phyloP scores from a whole-genome alignment of 1,284 basidiomycete genomes.

The Cryptococcus sp. region DNA sequence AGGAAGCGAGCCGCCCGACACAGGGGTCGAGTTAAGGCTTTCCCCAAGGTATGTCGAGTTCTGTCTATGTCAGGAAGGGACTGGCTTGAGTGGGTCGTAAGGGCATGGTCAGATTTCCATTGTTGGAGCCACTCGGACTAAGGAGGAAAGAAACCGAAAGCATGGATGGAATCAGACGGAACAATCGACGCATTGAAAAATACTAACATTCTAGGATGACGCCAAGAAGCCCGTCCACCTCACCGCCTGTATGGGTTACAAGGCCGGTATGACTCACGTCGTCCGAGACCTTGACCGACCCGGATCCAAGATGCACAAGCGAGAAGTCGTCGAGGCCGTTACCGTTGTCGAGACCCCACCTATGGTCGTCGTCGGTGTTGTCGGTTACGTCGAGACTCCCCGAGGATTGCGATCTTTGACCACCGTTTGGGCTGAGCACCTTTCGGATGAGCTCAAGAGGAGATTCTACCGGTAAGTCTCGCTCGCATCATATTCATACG shows the following conservation, averaged over 20 bases:
- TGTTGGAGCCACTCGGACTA: not conserved
- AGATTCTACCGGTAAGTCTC: slow-evolving; percentile 84
- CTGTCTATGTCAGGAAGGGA: not conserved
- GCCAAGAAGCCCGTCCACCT: slow-evolving; percentile 98
- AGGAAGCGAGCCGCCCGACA: slow-evolving; percentile 92
- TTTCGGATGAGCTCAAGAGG: slow-evolving; percentile 84
- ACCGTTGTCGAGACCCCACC: slow-evolving; percentile 96
- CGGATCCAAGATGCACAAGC: slow-evolving; percentile 99
- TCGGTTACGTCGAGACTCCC: slow-evolving; percentile 99
- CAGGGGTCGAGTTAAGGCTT: slow-evolving; percentile 96
- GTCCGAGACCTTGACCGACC: slow-evolving; percentile 99
- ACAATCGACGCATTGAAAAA: not conserved
- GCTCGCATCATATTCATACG: not conserved
- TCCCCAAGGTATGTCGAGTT: slow-evolving; percentile 69
- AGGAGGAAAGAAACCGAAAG: slow-evolving; percentile 2
- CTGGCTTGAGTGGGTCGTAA: too few species aligned
- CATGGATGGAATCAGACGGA: slow-evolving; percentile 28
- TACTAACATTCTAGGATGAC: slow-evolving; percentile 70
- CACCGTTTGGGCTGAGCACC: slow-evolving; percentile 64
- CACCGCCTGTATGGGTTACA: slow-evolving; percentile 98
- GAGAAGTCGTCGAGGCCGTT: slow-evolving; percentile 98
- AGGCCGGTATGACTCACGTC: slow-evolving; percentile 99
- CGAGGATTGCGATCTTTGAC: slow-evolving; percentile 86
- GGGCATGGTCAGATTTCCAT: not conserved
- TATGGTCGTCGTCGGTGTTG: slow-evolving; percentile 95